Evolutionary conservation across 163 green algal genomes (phyloP).

Genomic region (Scenedesmus sp.): DNA sequence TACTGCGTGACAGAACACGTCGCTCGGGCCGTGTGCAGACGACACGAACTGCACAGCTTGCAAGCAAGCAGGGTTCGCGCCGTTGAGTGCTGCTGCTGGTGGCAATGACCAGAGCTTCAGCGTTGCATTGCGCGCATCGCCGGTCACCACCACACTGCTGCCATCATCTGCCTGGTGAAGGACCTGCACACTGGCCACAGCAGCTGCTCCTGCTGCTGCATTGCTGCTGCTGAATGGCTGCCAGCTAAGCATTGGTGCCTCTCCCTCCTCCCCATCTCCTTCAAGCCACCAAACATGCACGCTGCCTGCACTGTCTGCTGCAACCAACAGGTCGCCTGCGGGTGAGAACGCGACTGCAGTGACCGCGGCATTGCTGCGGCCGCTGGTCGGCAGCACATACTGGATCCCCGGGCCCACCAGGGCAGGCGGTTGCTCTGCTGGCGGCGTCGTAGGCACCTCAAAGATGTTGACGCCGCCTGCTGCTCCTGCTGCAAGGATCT

Average conservation of each 20-base stretch:
- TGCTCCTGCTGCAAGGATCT: conserved; percentile 64
- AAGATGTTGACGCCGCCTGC: conserved; percentile 58
- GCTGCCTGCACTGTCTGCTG: conserved; percentile 44
- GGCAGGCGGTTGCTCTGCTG: conserved; percentile 7
- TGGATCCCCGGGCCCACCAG: neutral
- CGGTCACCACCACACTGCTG: conserved; percentile 62
- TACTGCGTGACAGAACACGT: conserved; percentile 74
- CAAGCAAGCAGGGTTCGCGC: neutral
- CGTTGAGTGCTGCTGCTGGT: neutral
- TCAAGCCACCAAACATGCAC: conserved; percentile 57
- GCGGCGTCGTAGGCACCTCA: conserved; percentile 62
- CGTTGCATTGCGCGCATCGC: conserved; percentile 56
- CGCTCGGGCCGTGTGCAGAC: neutral
- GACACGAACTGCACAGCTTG: neutral
- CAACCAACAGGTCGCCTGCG: conserved; percentile 62
- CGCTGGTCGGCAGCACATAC: conserved; percentile 18
- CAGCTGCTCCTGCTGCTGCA: neutral
- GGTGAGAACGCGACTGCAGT: conserved; percentile 61
- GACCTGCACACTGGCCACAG: conserved; percentile 39
- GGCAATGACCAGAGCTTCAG: conserved; percentile 63
- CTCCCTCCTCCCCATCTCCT: conserved; percentile 15
- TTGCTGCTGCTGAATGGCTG: conserved; percentile 1
- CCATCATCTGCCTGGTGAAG: conserved; percentile 39
- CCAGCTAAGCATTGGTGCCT: neutral
- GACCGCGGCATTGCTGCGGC: conserved; percentile 6